Base-by-base conservation (phyloP, 2,329 filamentous ascomycete genomes). In the Helotiales sp. region DNA sequence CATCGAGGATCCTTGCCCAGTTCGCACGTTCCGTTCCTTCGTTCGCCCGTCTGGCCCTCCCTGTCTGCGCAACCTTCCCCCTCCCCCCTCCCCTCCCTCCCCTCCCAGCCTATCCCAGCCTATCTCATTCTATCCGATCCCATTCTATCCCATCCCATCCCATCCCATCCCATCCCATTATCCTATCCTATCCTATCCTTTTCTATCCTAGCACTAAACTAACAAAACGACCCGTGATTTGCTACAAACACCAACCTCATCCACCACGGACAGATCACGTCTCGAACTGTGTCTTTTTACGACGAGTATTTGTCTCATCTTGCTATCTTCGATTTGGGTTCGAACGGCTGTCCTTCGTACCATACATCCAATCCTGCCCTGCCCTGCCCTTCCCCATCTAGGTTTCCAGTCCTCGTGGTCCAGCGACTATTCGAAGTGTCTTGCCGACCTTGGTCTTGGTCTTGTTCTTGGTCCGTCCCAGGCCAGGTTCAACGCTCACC, bases 11-110 rank as follows among this genome's bases (percentile, higher is more conserved):
- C 34, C 55, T 43, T 59, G 34, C 55, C 55, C 20, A 2, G 34
- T 17, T 59, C 55, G 55, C 55, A 59, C 10, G 7, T 43, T 59
- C 34, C n/a, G n/a, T n/a, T n/a, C n/a, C n/a, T n/a, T n/a, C n/a
- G n/a, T n/a, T n/a, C n/a, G n/a, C n/a, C n/a, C n/a, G n/a, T n/a
- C n/a, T n/a, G n/a, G 55, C 37, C 24, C 55, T 40, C 22, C 22
- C 55, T 40, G 20, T 43, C 55, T 59, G 58, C 30, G 58, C 37
- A 26, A 49, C 40, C 15, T 34, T 7, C 26, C 28, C 11, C 60
- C 45, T 28, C 22, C 30, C 60, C 11, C 43, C 45, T n/a, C 59
- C 59, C 43, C 24, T 24, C 40, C 22, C 11, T 26, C 24, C 58
- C 37, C 22, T 43, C 10, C 20, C 17, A 4, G 3, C 30, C 13